phyloP scores from a whole-genome alignment of 2,329 filamentous ascomycete species.

The Aspergillus latus region DNA sequence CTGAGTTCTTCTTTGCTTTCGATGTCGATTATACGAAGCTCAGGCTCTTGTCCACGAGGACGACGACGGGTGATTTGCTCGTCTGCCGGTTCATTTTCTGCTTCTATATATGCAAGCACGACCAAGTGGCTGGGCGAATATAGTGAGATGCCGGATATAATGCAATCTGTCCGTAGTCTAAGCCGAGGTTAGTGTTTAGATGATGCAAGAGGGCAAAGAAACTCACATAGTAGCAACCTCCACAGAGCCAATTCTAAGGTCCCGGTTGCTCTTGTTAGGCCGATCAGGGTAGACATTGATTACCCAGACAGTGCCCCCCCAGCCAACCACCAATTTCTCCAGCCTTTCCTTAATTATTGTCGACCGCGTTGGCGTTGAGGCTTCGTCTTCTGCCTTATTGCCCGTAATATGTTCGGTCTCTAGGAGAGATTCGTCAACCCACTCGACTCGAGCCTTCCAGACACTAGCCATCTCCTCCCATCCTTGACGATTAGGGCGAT shows the following conservation, averaged over 20 bases:
- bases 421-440: conserved; percentile 84
- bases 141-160: conserved; percentile 93
- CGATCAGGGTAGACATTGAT: conserved; percentile 82
- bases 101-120: conserved; percentile 84
- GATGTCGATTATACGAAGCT: conserved; percentile 87
- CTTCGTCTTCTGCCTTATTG: conserved; percentile 40
- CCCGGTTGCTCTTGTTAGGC: conserved; percentile 65
- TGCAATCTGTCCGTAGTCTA: conserved; percentile 92
- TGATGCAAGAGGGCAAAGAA: not conserved
- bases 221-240: conserved; percentile 91
- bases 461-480: conserved; percentile 97
- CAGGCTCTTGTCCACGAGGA: conserved; percentile 78
- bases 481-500: conserved; percentile 77
- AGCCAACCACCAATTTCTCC: conserved; percentile 87
- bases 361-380: conserved; percentile 38
- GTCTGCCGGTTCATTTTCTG: conserved; percentile 68
- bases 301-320: conserved; percentile 96
- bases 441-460: conserved; percentile 89
- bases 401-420: conserved; percentile 64
- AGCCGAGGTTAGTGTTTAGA: conserved; percentile 27
- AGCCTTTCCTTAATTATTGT: conserved; percentile 43
- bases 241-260: conserved; percentile 73
- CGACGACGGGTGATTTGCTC: conserved; percentile 58
- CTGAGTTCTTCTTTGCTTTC: conserved; percentile 79
- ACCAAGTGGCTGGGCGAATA: conserved; percentile 91